These are phyloP conservation scores for Paramyrothecium roridum DNA, from an alignment of 2,329 filamentous ascomycete genomes.

Conservation along the genomic window DNA sequence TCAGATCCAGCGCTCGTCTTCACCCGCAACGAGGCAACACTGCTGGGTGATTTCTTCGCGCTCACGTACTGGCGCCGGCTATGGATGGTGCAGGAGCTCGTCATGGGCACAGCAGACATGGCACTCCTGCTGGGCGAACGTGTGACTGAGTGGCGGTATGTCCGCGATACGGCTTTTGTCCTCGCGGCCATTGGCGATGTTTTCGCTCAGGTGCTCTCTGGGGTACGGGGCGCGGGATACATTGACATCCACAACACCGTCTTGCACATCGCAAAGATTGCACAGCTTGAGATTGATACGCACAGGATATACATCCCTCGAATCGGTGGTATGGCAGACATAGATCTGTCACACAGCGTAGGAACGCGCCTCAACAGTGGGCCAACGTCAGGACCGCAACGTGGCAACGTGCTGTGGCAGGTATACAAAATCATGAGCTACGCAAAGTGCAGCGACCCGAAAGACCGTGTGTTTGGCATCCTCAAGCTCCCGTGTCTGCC, in stretches of 20 bases:
- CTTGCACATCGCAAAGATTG: slow-evolving; percentile 1
- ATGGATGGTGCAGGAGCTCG: background rate
- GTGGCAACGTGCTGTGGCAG: background rate
- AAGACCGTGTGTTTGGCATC: background rate
- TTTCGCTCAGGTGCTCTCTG: background rate
- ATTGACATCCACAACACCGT: background rate
- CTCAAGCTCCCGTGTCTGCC: background rate
- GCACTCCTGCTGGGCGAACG: background rate
- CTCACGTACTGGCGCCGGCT: background rate
- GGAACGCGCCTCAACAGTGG: background rate
- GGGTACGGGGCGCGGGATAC: background rate
- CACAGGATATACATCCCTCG: background rate
- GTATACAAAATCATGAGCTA: background rate
- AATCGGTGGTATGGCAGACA: background rate
- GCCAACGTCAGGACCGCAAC: background rate
- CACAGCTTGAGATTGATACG: background rate
- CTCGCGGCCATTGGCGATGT: background rate
- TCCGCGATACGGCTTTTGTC: background rate
- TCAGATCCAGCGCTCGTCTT: background rate
- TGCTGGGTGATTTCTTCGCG: background rate
- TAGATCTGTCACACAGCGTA: background rate
- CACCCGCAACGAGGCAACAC: background rate
- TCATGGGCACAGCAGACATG: background rate
- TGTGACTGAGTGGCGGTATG: slow-evolving; percentile 1
- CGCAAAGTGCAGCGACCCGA: background rate